Evolutionary conservation across 352 stramenopile species (phyloP).

Genomic region (Globisporangium lucens): DNA sequence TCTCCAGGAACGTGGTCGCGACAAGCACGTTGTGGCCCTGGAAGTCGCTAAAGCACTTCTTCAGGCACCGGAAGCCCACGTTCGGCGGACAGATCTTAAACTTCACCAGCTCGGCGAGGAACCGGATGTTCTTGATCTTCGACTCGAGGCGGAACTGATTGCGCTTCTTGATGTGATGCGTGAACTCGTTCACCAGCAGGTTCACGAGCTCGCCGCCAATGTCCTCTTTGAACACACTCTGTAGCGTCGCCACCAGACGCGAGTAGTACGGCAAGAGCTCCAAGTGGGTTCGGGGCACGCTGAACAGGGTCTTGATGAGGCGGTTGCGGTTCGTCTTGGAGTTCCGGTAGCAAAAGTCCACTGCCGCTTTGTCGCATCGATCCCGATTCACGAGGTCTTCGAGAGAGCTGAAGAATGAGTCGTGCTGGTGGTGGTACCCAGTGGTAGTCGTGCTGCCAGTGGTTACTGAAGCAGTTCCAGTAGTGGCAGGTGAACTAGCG

Average conservation of each 20-base stretch:
- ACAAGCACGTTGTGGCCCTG: slow-evolving; percentile 95
- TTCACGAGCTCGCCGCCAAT: slow-evolving; percentile 88
- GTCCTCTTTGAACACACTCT: slow-evolving; percentile 90
- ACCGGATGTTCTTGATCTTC: slow-evolving; percentile 95
- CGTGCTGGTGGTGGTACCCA: slow-evolving; percentile 92
- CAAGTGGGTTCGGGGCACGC: slow-evolving; percentile 90
- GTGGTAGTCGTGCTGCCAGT: slow-evolving; percentile 13
- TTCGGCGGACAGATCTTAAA: slow-evolving; percentile 95
- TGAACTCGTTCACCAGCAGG: slow-evolving; percentile 94
- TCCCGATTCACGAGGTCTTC: slow-evolving; percentile 94
- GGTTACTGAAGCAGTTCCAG: neutral
- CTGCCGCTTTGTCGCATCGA: slow-evolving; percentile 93
- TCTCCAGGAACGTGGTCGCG: slow-evolving; percentile 95
- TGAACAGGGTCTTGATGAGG: slow-evolving; percentile 92
- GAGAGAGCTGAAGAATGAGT: slow-evolving; percentile 90
- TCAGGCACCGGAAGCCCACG: slow-evolving; percentile 91
- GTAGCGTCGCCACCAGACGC: slow-evolving; percentile 91
- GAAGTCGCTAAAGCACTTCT: slow-evolving; percentile 95
- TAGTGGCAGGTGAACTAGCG: slow-evolving; percentile 8
- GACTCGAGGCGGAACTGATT: slow-evolving; percentile 94
- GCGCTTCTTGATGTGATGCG: slow-evolving; percentile 91
- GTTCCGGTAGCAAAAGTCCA: slow-evolving; percentile 96
- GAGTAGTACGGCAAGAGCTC: slow-evolving; percentile 96
- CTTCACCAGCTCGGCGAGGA: slow-evolving; percentile 96
- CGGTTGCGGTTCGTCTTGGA: slow-evolving; percentile 91